Evolutionary conservation across 345 rosid species (phyloP), one percentile per base, ranked within the genome.

Genomic region (Noccaea caerulescens): DNA sequence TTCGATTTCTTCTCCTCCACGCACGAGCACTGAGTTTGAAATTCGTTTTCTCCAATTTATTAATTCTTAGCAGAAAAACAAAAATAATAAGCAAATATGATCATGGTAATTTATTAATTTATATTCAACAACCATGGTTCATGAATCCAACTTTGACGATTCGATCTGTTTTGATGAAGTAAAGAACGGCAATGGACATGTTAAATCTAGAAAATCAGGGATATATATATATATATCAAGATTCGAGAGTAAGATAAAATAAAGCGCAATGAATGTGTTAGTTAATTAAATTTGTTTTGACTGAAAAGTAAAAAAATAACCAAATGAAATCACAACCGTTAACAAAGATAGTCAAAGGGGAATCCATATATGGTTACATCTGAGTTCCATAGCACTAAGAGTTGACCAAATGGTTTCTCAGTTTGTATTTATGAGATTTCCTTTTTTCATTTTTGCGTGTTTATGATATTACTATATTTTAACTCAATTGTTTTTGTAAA

Each of bases 341-440:
- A 34, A 27, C 50, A 33, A 23, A 32, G 11, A 55, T 33, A 43
- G 63, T 55, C 63, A 68, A 55, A 42, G 54, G 53, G 55, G 43
- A 41, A 67, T 33, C 55, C 42, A 33, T 30, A 13, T 62, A 45
- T 11, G 7, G 8, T 45, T 4, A 41, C 13, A 20, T 37, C 1
- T 49, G 5, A 16, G 20, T 36, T 20, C 11, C 43, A 49, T 32
- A 9, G 14, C 50, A 56, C 2, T 33, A 43, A 43, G 13, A 34
- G 0, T 60, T 60, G 67, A 71, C 53, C 60, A 57, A 27, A 30
- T 10, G 13, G 27, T 45, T 54, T 25, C 36, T 52, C 1, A 18
- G 43, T 10, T 11, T 44, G 13, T 32, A 42, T 25, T 13, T 6
- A 16, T 54, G 52, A 67, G 32, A 7, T 67, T 14, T 41, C 33